Conservation (phyloP, 441 rosid genomes). For the Dalechampia spathulata region DNA sequence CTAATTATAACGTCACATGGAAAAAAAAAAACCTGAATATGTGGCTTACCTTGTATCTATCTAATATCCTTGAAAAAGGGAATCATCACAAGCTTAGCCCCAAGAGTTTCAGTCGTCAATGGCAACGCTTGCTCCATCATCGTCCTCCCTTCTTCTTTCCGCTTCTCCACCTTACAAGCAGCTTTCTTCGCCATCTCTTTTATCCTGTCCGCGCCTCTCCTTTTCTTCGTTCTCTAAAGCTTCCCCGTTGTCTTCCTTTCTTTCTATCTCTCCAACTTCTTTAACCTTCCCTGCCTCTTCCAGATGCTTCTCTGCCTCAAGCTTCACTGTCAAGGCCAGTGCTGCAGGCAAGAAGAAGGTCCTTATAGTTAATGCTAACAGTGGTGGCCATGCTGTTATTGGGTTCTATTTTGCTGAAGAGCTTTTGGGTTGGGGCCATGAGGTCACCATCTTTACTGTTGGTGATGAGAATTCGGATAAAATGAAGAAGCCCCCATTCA, state of each 20-base stretch:
- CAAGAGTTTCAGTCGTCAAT: slow-evolving; percentile 14
- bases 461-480: slow-evolving; percentile 79
- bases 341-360: slow-evolving; percentile 68
- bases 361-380: slow-evolving; percentile 73
- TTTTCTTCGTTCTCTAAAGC: slow-evolving; percentile 28
- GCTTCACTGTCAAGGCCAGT: slow-evolving; percentile 41
- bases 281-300: slow-evolving; percentile 22
- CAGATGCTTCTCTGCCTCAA: slow-evolving; percentile 21
- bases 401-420: slow-evolving; percentile 87
- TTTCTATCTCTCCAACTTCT: slow-evolving; percentile 28
- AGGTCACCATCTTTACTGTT: slow-evolving; percentile 69
- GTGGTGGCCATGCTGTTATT: slow-evolving; percentile 85
- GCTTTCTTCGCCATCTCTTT: slow-evolving; percentile 12
- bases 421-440: slow-evolving; percentile 69
- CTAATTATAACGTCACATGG: too few species aligned
- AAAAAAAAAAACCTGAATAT: too few species aligned
- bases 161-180: slow-evolving; percentile 16
- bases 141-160: slow-evolving; percentile 33
- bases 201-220: slow-evolving; percentile 20
- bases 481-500: slow-evolving; percentile 93
- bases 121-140: slow-evolving; percentile 50
- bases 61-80: too few species aligned
- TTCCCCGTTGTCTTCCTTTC: slow-evolving; percentile 21
- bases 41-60: too few species aligned
- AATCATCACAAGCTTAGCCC: background rate